These are phyloP conservation scores for Candida freyschussii DNA, from an alignment of 1,139 yeast species.

Conservation along the genomic window DNA sequence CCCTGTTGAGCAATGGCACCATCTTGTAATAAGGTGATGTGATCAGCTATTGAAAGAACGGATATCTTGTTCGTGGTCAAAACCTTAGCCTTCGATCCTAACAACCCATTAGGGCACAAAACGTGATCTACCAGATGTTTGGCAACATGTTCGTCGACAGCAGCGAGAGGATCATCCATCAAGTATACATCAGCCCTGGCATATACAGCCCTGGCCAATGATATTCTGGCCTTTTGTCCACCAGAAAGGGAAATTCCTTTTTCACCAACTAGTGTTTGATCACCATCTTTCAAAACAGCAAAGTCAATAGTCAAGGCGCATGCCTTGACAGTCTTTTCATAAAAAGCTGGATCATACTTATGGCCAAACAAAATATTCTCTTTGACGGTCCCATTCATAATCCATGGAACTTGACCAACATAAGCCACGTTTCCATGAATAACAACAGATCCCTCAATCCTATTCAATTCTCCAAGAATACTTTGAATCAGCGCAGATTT, in stretches of 20 bases:
- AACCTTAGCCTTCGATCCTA: constrained; percentile 70
- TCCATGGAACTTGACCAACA: constrained; percentile 94
- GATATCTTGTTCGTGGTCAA: constrained; percentile 88
- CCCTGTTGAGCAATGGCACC: constrained; percentile 83
- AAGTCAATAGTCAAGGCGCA: constrained; percentile 87
- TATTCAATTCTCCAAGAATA: constrained; percentile 79
- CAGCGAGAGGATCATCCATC: constrained; percentile 89
- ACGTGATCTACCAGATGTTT: constrained; percentile 76
- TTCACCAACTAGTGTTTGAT: constrained; percentile 89
- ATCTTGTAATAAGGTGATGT: constrained; percentile 64
- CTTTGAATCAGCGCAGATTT: constrained; percentile 85
- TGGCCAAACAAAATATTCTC: constrained; percentile 91
- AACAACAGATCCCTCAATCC: constrained; percentile 67
- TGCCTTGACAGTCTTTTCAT: constrained; percentile 74
- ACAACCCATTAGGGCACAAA: constrained; percentile 74
- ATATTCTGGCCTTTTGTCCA: constrained; percentile 93
- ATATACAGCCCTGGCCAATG: constrained; percentile 93
- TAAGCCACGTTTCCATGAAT: constrained; percentile 83
- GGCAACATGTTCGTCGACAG: constrained; percentile 95
- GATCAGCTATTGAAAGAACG: constrained; percentile 74
- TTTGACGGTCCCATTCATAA: constrained; percentile 87
- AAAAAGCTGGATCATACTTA: constrained; percentile 73
- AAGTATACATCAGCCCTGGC: constrained; percentile 90
- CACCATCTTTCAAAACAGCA: constrained; percentile 79
- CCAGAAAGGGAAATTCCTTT: constrained; percentile 96